These are phyloP conservation scores for Morella rubra DNA, from an alignment of 306 rosid species.

Conservation along the genomic window DNA sequence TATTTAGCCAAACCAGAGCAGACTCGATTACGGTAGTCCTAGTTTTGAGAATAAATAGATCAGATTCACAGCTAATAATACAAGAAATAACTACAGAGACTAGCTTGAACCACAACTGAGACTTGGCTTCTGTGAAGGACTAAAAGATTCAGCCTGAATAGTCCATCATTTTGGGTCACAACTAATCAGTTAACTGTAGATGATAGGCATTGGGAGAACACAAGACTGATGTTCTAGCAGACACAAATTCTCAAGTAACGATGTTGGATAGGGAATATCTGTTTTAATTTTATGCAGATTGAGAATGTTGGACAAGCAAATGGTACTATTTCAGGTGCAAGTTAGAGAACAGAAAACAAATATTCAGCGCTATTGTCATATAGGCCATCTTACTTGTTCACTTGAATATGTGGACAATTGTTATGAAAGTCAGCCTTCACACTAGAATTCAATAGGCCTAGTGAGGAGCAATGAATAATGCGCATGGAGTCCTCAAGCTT, in stretches of 20 bases:
- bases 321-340: background rate
- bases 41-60: constrained; percentile 7
- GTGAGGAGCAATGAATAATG: background rate
- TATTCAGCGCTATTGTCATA: too few species aligned
- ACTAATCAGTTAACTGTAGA: background rate
- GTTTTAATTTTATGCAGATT: background rate
- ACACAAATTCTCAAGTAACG: background rate
- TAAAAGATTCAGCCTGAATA: background rate
- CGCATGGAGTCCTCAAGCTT: background rate
- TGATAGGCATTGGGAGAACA: background rate
- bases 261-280: background rate
- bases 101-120: constrained; percentile 3
- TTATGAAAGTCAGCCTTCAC: background rate
- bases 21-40: constrained; percentile 83
- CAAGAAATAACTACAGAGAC: background rate
- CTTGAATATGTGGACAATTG: background rate
- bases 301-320: background rate
- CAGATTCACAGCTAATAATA: background rate
- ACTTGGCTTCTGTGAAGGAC: background rate
- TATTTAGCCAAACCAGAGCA: constrained; percentile 66
- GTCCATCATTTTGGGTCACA: background rate
- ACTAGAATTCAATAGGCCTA: background rate
- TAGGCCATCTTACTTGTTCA: background rate
- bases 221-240: background rate
- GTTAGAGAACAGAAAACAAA: background rate